Evolutionary conservation across 805 yeast species (phyloP), one percentile per base, ranked within the genome.

Genomic region (Wickerhamiella sorbophila): DNA sequence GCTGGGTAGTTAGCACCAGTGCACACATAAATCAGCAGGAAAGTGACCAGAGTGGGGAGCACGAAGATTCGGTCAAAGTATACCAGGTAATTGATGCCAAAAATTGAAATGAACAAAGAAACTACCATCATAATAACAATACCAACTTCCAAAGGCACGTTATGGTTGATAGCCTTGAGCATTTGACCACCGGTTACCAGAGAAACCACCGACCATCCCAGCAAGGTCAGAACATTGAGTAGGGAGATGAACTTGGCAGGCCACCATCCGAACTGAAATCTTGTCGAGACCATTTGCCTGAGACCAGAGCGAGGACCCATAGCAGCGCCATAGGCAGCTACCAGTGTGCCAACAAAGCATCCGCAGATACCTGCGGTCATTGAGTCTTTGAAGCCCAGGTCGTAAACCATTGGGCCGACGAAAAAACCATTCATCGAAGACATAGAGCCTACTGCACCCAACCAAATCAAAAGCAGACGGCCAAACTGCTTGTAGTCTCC

Each of bases 191-290:
- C 94, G 43, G 83, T 77, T 38, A 84, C 91, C 50, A 81, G 73
- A 56, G 83, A 84, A n/a, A 84, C 86, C 29, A 85, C 77, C n/a
- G 88, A 74, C 95, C 95, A 85, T n/a, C 95, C 95, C 51, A 82
- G 57, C 14, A 79, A 79, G 39, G 94, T 93, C 34, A 81, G 59
- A 44, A 81, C 74, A 36, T 83, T 72, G 31, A 80, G 72, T 33
- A 85, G 58, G 4, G 84, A 77, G 37, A 83, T 80, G 42, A 83
- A 64, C 57, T 80, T 79, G 32, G 85, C 86, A 49, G 77, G 74
- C 78, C 79, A 80, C 76, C 87, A 79, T 1, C 95, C 95, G 57
- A 84, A 85, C 37, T 83, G 63, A 51, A 70, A 83, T 47, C 94
- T 67, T 1, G 86, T 79, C 18, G 82, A 70, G 8, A 84, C 87